phyloP scores from a whole-genome alignment of 331 rosid genomes.

The Saraca asoca region DNA sequence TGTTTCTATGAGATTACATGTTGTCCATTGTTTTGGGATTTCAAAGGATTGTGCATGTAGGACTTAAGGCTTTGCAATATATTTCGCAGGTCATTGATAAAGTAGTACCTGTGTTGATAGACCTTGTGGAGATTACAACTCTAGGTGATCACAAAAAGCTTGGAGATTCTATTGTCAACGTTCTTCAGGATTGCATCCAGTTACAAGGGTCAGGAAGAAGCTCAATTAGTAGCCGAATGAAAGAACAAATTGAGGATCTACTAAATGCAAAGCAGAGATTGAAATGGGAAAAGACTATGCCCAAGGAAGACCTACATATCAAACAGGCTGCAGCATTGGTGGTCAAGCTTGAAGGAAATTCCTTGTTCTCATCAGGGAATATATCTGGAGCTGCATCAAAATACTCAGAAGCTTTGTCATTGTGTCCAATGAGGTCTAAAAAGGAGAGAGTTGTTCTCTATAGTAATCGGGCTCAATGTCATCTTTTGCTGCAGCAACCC shows the following conservation, averaged over 20 bases:
- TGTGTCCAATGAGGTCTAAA: slow-evolving; percentile 94
- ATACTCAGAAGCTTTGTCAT: slow-evolving; percentile 89
- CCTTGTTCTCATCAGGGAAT: slow-evolving; percentile 89
- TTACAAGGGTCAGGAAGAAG: slow-evolving; percentile 75
- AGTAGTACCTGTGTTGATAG: slow-evolving; percentile 85
- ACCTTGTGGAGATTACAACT: slow-evolving; percentile 84
- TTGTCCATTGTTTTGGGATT: slow-evolving; percentile 16
- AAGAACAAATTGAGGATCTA: slow-evolving; percentile 84
- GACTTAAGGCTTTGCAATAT: slow-evolving; percentile 28
- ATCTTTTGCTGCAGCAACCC: slow-evolving; percentile 89
- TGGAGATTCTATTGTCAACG: slow-evolving; percentile 79
- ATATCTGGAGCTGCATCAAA: slow-evolving; percentile 92
- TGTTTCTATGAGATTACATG: slow-evolving; percentile 7
- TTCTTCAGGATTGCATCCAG: slow-evolving; percentile 87
- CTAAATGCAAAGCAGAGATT: slow-evolving; percentile 72
- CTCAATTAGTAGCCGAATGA: slow-evolving; percentile 56
- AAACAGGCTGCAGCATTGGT: slow-evolving; percentile 98
- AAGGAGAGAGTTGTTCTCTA: slow-evolving; percentile 97
- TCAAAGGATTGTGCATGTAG: slow-evolving; percentile 16
- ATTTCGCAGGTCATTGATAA: slow-evolving; percentile 77
- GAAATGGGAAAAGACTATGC: slow-evolving; percentile 92
- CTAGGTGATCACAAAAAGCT: slow-evolving; percentile 89
- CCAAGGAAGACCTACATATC: slow-evolving; percentile 94
- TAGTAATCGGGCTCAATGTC: slow-evolving; percentile 96
- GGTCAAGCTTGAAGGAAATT: slow-evolving; percentile 98